Base-by-base conservation (phyloP, 805 yeast species). In the Debaryomyces prosopidis region DNA sequence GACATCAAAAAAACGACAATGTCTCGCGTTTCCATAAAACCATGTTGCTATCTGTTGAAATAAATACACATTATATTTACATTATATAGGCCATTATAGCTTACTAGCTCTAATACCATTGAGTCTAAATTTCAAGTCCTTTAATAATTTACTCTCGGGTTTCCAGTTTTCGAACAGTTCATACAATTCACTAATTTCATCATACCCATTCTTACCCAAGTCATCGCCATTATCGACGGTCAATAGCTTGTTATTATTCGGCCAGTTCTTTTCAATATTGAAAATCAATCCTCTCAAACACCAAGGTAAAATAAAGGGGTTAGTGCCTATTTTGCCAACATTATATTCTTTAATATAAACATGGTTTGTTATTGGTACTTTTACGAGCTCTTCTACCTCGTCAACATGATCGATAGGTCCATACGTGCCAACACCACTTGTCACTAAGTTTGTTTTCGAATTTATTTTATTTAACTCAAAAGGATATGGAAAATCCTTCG, bases 281-380 rank as follows among this genome's bases (percentile, higher is more conserved):
- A 80, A 83, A 26, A 90, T 65, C 36, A 92, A 68, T 0, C 97
- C 96, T 36, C 96, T 70, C 68, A 90, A 79, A 56, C 95, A 87
- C 97, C 97, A 92, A 1, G 98, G 98, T 32, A 92, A 68, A 47
- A 86, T 82, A 58, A 79, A 92, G 0, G 97, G 97, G 63, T 92
- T 91, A 20, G 79, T 70, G 1, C 89, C 89, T 15, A 85, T 65
- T 49, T 79, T 79, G 6, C 87, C 82, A 33, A 87, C 74, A 40
- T 80, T 80, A 59, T 84, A 87, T 47, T 71, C 74, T 47, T 65
- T 65, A 44, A 68, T 57, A 48, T 70, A 66, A 0, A 69, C 62
- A 40, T 59, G 66, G 50, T 71, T 70, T 11, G 66, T 58, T n/a
- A 52, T 34, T 3, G 76, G 76, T 2, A 64, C 27, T 23, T 49